Base-by-base conservation (phyloP, 2,329 filamentous ascomycete genomes). In the Pochonia chlamydosporia region DNA sequence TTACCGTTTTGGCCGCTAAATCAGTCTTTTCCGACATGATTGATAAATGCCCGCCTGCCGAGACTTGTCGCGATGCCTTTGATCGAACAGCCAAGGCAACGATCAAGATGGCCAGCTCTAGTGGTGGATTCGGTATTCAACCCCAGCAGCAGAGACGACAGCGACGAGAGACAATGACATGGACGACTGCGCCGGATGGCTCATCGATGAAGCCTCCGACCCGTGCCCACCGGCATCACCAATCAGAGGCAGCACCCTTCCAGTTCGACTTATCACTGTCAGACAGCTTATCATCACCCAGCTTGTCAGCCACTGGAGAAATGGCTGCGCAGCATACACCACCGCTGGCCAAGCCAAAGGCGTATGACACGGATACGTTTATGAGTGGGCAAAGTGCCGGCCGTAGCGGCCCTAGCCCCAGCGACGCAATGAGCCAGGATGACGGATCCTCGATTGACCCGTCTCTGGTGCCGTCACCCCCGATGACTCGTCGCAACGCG, bases 11-110 rank as follows among this genome's bases (percentile, higher is more conserved):
- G 42, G 89, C 91, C 8, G 92, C 91, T 20, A 96, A 89, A 42
- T 96, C 92, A 2, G 90, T 97, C 8, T 83, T 97, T 37, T 85
- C 83, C 5, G 93, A 96, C 61, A 76, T 97, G 52, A 91, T 95
- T 54, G 88, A 95, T 55, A 96, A 96, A 64, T 97, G 93, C 56
- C 91, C 92, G 0, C 92, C 92, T 0, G 92, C 92, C 26, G 91
- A 96, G 72, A 89, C 91, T 10, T 97, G 92, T 64, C 83, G 90
- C 13, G 91, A 97, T 63, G 91, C 93, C 1, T 96, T 97, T 62
- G 89, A 95, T 58, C 82, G 92, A 33, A 97, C 96, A 71, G 91
- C 89, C 58, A 95, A 93, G 69, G 91, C 91, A 9, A 97, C 92
- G 0, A 87, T 97, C 43, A 89, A 92, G 62, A 96, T 96, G 91